Evolutionary conservation across 208 protist species (phyloP), one percentile per base, ranked within the genome.

Genomic region (Trypanosoma rangeli): DNA sequence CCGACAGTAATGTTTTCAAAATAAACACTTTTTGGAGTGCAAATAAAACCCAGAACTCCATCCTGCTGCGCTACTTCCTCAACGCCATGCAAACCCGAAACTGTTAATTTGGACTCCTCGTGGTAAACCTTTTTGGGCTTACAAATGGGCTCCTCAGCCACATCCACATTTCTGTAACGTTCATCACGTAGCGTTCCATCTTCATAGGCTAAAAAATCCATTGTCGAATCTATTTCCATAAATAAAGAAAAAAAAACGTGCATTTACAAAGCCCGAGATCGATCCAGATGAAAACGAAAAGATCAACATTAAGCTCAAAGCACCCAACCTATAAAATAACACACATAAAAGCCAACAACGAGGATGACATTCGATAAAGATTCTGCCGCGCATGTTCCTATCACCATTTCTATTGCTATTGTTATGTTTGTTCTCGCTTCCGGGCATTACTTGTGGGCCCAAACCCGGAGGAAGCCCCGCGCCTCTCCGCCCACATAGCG

Each of bases 1-100:
- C 87, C 90, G 1, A 94, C 80, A 20, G 87, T 90, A 60, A 97
- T 95, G 74, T 97, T 86, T 3, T 72, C 26, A 68, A 97, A 97
- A 46, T 65, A 54, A 15, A 97, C 59, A 13, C 74, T 70, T 18
- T 57, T 63, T n/a, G 92, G 90, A 16, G 26, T 65, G 58, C 20
- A 52, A 52, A 33, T 53, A 39, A 66, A 73, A 20, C 26, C 57
- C 46, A 4, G 15, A 52, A 16, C 15, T 7, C 44, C 64, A 26
- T 16, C 42, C 29, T 62, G 3, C 22, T 12, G 20, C 0, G 5
- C 12, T 20, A 24, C 16, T 37, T 46, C 48, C n/a, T 46, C 22
- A 54, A 18, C 35, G 26, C 8, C 59, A 42, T 61, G 37, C 26
- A 59, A 28, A 24, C 52, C 65, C 26, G 24, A 22, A 61, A 4